Evolutionary conservation across 1,139 yeast genomes (phyloP).

Genomic region (Yamadazyma oceani): DNA sequence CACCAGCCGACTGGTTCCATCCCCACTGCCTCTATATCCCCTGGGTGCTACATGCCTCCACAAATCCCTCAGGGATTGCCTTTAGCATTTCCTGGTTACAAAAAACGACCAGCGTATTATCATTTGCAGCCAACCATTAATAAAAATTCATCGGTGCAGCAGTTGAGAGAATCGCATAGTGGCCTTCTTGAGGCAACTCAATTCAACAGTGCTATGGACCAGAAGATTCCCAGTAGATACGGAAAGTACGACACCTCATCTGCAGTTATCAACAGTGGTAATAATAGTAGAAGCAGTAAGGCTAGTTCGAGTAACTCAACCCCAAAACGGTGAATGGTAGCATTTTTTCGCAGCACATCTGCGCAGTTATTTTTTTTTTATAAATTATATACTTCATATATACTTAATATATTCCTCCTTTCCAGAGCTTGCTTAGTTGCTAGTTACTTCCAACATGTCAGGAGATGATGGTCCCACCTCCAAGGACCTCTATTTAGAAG

Average conservation of each 20-base stretch:
- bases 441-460: too few relatives aligned
- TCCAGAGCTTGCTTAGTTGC: too few relatives aligned
- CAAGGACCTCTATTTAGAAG: constrained; percentile 2
- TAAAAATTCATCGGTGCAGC: constrained; percentile 20
- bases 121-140: constrained; percentile 18
- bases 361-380: too few relatives aligned
- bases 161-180: constrained; percentile 23
- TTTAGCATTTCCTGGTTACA: neutral
- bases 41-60: neutral
- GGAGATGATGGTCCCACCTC: neutral
- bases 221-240: constrained; percentile 22
- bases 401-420: too few relatives aligned
- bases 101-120: constrained; percentile 9
- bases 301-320: constrained; percentile 5
- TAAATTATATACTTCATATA: too few relatives aligned
- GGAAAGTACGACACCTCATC: constrained; percentile 29
- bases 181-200: constrained; percentile 23
- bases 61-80: constrained; percentile 2
- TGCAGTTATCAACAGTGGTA: constrained; percentile 20
- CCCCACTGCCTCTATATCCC: neutral
- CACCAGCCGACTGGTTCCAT: too few relatives aligned
- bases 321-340: neutral
- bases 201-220: constrained; percentile 16
- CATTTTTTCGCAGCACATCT: neutral
- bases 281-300: constrained; percentile 22